A percentile compares a stretch with the other conserved stretches of the same genome.
Evolutionary conservation across 805 yeast species (phyloP).

Genomic region (Ogataea parapolymorpha): DNA sequence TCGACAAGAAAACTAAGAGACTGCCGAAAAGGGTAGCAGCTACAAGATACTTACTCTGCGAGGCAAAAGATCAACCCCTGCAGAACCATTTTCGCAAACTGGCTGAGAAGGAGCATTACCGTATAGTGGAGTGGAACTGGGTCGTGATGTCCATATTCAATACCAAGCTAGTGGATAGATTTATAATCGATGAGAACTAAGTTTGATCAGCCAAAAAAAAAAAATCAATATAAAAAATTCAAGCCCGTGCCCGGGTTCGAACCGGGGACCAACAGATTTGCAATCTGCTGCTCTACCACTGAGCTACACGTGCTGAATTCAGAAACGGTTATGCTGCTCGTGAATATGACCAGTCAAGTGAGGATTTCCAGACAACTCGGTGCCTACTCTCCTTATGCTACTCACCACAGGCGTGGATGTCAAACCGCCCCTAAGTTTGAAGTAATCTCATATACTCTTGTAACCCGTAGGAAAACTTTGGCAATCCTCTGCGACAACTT

Average conservation of each 20-base stretch:
- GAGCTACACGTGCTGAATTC: slow-evolving; percentile 58
- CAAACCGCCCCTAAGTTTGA: no score
- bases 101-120: slow-evolving; percentile 25
- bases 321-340: not conserved
- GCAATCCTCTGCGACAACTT: no score
- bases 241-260: slow-evolving; percentile 92
- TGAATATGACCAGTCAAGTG: not conserved
- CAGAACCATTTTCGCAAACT: slow-evolving; percentile 28
- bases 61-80: slow-evolving; percentile 32
- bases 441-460: no score
- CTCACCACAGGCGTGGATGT: no score
- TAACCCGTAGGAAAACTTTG: no score
- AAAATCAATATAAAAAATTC: slow-evolving; percentile 2
- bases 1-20: slow-evolving; percentile 22
- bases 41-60: slow-evolving; percentile 24
- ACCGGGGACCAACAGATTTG: slow-evolving; percentile 98
- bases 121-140: slow-evolving; percentile 63
- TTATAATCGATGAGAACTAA: slow-evolving; percentile 17
- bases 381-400: no score
- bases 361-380: not conserved
- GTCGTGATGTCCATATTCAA: slow-evolving; percentile 54
- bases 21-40: slow-evolving; percentile 15
- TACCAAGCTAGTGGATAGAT: slow-evolving; percentile 31
- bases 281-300: slow-evolving; percentile 99
- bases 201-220: not conserved